Conservation (phyloP, 1,139 yeast genomes). For the Geotrichum armillariae region DNA sequence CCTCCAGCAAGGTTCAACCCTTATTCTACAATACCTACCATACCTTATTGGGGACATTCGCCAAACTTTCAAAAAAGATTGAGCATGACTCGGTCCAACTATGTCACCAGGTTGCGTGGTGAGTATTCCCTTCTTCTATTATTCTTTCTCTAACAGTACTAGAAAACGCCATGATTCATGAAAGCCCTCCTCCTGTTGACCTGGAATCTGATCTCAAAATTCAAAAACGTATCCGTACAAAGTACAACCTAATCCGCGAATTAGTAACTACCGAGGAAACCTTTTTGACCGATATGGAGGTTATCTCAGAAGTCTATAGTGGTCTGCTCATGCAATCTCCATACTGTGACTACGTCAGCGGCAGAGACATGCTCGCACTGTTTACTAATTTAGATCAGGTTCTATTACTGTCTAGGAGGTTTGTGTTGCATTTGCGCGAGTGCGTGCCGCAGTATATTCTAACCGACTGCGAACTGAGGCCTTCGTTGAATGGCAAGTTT, state of each 20-base stretch:
- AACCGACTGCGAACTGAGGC: conserved; percentile 22
- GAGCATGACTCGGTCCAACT: too few species aligned
- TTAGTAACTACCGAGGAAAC: conserved; percentile 39
- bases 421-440: conserved; percentile 32
- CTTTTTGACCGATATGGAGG: conserved; percentile 40
- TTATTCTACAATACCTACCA: too few species aligned
- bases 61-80: too few species aligned
- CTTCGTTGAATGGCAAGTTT: conserved; percentile 20
- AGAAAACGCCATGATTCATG: conserved; percentile 9
- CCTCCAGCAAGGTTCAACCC: too few species aligned
- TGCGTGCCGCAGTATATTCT: conserved; percentile 32
- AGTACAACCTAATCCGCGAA: conserved; percentile 39
- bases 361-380: conserved; percentile 33
- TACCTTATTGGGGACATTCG: too few species aligned
- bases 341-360: conserved; percentile 32
- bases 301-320: conserved; percentile 36
- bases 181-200: neutral
- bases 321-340: conserved; percentile 31
- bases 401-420: conserved; percentile 32
- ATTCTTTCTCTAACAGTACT: neutral
- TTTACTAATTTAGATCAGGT: conserved; percentile 38
- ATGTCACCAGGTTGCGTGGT: neutral
- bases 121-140: neutral
- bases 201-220: conserved; percentile 1
- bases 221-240: conserved; percentile 28